These are phyloP conservation scores for Annulohypoxylon nitens DNA, from an alignment of 495 filamentous ascomycete genomes.

Conservation along the genomic window DNA sequence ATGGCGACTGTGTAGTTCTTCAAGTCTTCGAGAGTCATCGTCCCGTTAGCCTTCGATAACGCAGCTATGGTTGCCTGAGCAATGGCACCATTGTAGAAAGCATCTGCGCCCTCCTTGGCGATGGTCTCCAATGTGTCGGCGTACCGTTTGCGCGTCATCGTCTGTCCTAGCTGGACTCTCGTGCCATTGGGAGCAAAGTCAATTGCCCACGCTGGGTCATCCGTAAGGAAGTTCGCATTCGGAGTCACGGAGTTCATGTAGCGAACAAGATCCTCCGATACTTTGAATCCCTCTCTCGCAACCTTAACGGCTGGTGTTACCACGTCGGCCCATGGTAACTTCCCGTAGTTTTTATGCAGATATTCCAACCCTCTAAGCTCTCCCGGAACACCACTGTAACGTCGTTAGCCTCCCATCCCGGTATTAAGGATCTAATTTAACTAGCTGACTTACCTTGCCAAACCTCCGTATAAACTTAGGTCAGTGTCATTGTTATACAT, in stretches of 20 bases:
- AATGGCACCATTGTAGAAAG: slow-evolving; percentile 78
- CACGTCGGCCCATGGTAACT: slow-evolving; percentile 75
- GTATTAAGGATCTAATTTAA: background rate
- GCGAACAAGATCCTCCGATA: slow-evolving; percentile 71
- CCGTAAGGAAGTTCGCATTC: slow-evolving; percentile 52
- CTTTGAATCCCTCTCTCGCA: slow-evolving; percentile 76
- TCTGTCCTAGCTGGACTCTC: slow-evolving; percentile 73
- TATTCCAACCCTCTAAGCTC: slow-evolving; percentile 80
- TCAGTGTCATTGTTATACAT: slow-evolving; percentile 75
- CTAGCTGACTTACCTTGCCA: slow-evolving; percentile 65
- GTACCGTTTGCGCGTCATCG: slow-evolving; percentile 78
- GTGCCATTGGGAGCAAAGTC: slow-evolving; percentile 82
- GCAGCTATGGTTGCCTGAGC: slow-evolving; percentile 78
- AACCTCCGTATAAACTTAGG: slow-evolving; percentile 64
- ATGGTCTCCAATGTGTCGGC: slow-evolving; percentile 80
- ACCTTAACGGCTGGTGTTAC: slow-evolving; percentile 74
- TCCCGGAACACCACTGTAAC: slow-evolving; percentile 76
- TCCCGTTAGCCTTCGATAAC: slow-evolving; percentile 71
- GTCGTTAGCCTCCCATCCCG: slow-evolving; percentile 14
- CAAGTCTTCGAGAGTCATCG: slow-evolving; percentile 82
- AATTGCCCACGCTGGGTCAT: slow-evolving; percentile 78
- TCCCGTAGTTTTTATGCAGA: slow-evolving; percentile 78
- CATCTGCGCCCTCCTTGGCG: slow-evolving; percentile 72
- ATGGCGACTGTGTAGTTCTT: slow-evolving; percentile 74
- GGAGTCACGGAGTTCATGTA: slow-evolving; percentile 65